Base-by-base conservation (phyloP, 345 rosid species). In the Microcos paniculata region DNA sequence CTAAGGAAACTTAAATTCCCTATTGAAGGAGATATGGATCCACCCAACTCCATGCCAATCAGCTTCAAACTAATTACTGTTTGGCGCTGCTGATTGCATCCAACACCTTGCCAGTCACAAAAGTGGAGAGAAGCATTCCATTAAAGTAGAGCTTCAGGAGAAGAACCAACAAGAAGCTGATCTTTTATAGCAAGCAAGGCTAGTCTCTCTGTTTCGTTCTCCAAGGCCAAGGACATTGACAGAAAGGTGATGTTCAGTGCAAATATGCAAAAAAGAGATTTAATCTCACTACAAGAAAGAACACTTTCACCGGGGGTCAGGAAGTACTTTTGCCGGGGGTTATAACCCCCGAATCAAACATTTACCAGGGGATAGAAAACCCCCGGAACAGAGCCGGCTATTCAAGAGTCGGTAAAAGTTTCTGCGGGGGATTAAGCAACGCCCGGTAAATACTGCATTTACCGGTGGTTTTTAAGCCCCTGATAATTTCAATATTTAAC, bases 41-140 rank as follows among this genome's bases (percentile, higher is more conserved):
- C 46, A 21, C 16, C 68, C 1, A 63, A 21, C n/a, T 63, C 3
- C 46, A 63, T 35, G 4, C 68, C 4, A 18, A 6, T 9, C 7
- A 63, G 68, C 1, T 4, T 38, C 46, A 38, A 35, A 6, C 48
- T 4, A 58, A 56, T 43, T 7, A 83, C 84, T 35, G 82, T 62
- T 26, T 76, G 68, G 4, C 75, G 80, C 1, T 40, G 48, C 4
- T 15, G 28, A 30, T 76, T 46, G 4, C 86, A 78, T 28, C 59
- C 40, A 16, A 80, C 77, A 4, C 86, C 82, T 4, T 52, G 19
- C 86, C 86, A 80, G 0, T 49, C 49, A 45, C 84, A 83, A 15
- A 80, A 70, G 38, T 70, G 61, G 61, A 70, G 58, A 26, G 72
- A 68, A 68, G 35, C 38, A 46, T 69, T 69, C 72, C 72, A 69